Percentiles rank a stretch among this genome's conserved stretches.
Conservation (phyloP, 2,329 filamentous ascomycete genomes). For the Colletotrichum acutatum region DNA sequence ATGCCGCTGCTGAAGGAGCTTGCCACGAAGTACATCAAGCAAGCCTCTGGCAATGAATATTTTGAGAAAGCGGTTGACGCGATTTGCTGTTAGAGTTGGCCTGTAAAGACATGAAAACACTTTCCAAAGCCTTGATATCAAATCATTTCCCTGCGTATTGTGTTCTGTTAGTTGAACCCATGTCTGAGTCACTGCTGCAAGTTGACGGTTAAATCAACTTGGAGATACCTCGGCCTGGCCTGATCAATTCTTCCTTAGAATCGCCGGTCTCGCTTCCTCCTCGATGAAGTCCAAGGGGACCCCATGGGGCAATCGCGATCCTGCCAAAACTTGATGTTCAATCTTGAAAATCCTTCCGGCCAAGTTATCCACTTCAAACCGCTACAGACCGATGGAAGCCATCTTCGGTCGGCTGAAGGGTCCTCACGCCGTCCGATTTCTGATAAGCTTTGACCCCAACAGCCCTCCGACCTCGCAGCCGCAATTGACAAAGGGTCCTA, state of each 20-base stretch:
- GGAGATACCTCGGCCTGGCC: not conserved
- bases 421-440: not conserved
- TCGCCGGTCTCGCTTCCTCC: not conserved
- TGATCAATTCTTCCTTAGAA: not conserved
- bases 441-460: not conserved
- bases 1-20: not conserved
- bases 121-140: too few relatives aligned
- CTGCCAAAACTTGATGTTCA: not conserved
- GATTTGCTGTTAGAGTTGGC: not conserved
- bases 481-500: constrained; percentile 3
- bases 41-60: not conserved
- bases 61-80: not conserved
- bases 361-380: constrained; percentile 17
- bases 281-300: not conserved
- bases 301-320: not conserved
- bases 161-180: not conserved
- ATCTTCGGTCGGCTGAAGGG: constrained; percentile 3
- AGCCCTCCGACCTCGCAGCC: constrained; percentile 25
- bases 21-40: not conserved
- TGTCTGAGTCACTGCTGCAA: not conserved
- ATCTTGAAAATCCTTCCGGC: not conserved
- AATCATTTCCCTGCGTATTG: not conserved
- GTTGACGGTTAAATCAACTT: not conserved
- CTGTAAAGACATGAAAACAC: too few relatives aligned
- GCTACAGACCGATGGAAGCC: constrained; percentile 27